phyloP scores from a whole-genome alignment of 768 basidiomycete species.

The Galerina sulciceps region DNA sequence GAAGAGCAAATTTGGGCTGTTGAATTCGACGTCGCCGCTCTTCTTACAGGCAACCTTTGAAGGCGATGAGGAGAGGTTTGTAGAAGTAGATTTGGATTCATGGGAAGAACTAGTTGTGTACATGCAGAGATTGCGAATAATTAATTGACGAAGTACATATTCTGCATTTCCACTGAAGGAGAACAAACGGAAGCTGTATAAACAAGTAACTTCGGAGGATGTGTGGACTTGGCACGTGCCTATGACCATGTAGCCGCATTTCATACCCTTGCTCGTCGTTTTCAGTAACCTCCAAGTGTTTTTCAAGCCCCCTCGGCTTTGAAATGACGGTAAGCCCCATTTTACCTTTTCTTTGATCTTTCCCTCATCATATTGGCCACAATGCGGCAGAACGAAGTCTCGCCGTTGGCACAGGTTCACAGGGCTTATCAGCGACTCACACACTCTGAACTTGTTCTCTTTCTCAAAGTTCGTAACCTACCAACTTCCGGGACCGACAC shows the following conservation, averaged over 20 bases:
- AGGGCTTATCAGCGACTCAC: constrained; percentile 72
- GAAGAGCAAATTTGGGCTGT: constrained; percentile 39
- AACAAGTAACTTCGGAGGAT: background rate
- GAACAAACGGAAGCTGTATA: constrained; percentile 4
- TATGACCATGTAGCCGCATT: background rate
- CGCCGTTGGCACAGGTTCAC: constrained; percentile 53
- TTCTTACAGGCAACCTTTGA: constrained; percentile 33
- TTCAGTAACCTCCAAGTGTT: background rate
- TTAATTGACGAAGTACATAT: constrained; percentile 13
- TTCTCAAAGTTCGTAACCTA: constrained; percentile 75
- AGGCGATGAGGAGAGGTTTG: constrained; percentile 27
- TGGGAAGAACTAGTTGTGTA: constrained; percentile 40
- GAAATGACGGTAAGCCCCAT: background rate
- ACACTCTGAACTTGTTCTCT: constrained; percentile 72
- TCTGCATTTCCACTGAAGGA: background rate
- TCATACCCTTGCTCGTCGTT: background rate
- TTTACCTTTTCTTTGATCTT: background rate
- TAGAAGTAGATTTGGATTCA: constrained; percentile 40
- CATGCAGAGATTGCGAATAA: constrained; percentile 31
- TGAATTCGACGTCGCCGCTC: constrained; percentile 31
- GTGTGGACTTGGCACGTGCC: constrained; percentile 4
- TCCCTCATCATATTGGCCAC: constrained; percentile 13
- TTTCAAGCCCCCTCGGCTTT: background rate
- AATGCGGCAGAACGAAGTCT: constrained; percentile 35
- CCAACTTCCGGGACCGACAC: constrained; percentile 62